Conservation (phyloP, 1,284 basidiomycete genomes). For the Tilletia caries region DNA sequence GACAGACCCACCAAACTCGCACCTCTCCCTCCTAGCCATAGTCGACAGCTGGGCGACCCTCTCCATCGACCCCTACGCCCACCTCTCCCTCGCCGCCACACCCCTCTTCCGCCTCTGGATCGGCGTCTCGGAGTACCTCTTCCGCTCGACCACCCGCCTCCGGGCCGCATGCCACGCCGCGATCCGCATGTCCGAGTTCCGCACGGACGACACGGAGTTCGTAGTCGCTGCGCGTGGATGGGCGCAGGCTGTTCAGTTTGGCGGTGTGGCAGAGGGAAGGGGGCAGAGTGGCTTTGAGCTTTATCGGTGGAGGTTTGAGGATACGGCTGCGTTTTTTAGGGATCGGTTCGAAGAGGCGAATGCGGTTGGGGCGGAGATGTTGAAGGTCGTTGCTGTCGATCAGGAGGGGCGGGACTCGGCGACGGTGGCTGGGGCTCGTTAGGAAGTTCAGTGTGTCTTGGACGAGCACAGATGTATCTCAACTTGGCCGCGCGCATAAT, state of each 20-base stretch:
- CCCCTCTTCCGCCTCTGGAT: constrained; percentile 96
- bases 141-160: constrained; percentile 61
- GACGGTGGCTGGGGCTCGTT: no score
- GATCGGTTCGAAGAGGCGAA: constrained; percentile 81
- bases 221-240: constrained; percentile 91
- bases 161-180: constrained; percentile 60
- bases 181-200: constrained; percentile 73
- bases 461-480: no score
- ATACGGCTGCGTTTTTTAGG: constrained; percentile 78
- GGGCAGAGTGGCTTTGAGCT: constrained; percentile 86
- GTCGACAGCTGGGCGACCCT: constrained; percentile 95
- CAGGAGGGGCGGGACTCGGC: constrained; percentile 7
- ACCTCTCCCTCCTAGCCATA: constrained; percentile 94
- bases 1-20: constrained; percentile 68
- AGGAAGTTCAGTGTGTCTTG: no score
- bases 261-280: constrained; percentile 69
- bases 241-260: constrained; percentile 72
- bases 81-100: constrained; percentile 89
- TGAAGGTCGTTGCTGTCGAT: constrained; percentile 67
- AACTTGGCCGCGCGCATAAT: no score
- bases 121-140: constrained; percentile 93
- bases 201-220: constrained; percentile 88
- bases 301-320: constrained; percentile 76
- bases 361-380: constrained; percentile 80
- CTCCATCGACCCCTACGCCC: constrained; percentile 80